Conservation (phyloP, 768 basidiomycete species). For the Terana coerulea region DNA sequence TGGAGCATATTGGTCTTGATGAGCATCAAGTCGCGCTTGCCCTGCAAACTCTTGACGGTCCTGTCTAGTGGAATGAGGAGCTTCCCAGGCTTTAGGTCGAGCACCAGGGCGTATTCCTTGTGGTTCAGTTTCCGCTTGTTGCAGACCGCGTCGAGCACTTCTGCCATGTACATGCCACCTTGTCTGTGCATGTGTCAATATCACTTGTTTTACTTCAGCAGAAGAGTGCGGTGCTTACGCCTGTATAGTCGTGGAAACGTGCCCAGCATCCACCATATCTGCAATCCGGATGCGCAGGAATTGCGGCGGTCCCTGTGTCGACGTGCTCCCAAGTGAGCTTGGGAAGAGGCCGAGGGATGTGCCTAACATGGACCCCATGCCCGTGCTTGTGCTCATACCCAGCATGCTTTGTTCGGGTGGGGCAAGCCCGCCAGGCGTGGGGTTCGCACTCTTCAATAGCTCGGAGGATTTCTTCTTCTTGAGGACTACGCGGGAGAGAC, state of each 20-base stretch:
- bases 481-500: constrained; percentile 68
- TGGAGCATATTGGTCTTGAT: constrained; percentile 76
- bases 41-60: constrained; percentile 93
- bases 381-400: constrained; percentile 46
- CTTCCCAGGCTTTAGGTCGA: constrained; percentile 52
- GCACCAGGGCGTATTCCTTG: constrained; percentile 80
- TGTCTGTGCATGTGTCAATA: constrained; percentile 43
- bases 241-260: constrained; percentile 85
- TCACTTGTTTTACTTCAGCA: background rate
- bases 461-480: constrained; percentile 57
- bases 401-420: constrained; percentile 35
- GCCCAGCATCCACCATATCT: constrained; percentile 76
- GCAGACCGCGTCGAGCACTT: constrained; percentile 85
- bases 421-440: constrained; percentile 28
- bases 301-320: constrained; percentile 73
- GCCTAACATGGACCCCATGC: constrained; percentile 22
- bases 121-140: constrained; percentile 61
- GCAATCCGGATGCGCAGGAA: constrained; percentile 81
- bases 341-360: constrained; percentile 42
- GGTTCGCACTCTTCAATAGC: constrained; percentile 26
- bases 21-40: constrained; percentile 77
- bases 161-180: constrained; percentile 95
- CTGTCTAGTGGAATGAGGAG: constrained; percentile 89
- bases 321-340: constrained; percentile 65
- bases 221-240: constrained; percentile 55